Base-by-base conservation (phyloP, 768 basidiomycete species). In the Boletus tomentosulus region DNA sequence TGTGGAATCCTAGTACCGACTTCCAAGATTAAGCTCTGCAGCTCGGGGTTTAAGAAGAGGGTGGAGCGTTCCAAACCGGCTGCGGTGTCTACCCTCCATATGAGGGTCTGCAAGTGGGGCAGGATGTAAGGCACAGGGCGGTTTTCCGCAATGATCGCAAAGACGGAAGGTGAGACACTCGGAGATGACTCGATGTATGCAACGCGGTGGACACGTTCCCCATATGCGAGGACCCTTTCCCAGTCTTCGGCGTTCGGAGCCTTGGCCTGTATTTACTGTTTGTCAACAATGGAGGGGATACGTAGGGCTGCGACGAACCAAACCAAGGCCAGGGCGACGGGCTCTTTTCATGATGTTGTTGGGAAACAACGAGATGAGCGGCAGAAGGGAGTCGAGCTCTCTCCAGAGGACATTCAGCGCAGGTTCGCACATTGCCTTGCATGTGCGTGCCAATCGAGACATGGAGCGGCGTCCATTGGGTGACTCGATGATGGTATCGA, bases 381-480 rank as follows among this genome's bases (percentile, higher is more conserved):
- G 89, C 44, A 82, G 71, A 55, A 90, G 74, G 12, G 86, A 87
- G 66, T 90, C 87, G 52, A 91, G 72, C 62, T 91, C 89, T 65
- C 78, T 81, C 89, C 89, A 91, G 30, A 91, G 75, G 46, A 84
- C 73, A 65, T 84, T 74, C 60, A 90, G 64, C n/a, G 84, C 81
- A 13, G 86, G 86, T 59, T 86, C 87, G 59, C 77, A 82, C 66
- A 89, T 73, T n/a, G 83, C 81, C 57, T 78, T 82, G 71, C 88
- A 89, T 44, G 88, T 89, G 50, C 89, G 78, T 46, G 88, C 81
- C 60, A 91, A 74, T 63, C 88, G 77, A 47, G 86, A 84, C 54
- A 90, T 70, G 42, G 81, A 76, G 46, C 86, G 83, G 57, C 78
- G 82, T 35, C 89, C 89, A 58, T 77, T 80, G 6, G 87, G 81